A percentile compares a stretch with the other conserved stretches of the same genome.
Evolutionary conservation across 2,329 filamentous ascomycete species (phyloP).

Genomic region (Aschersonia sp.): DNA sequence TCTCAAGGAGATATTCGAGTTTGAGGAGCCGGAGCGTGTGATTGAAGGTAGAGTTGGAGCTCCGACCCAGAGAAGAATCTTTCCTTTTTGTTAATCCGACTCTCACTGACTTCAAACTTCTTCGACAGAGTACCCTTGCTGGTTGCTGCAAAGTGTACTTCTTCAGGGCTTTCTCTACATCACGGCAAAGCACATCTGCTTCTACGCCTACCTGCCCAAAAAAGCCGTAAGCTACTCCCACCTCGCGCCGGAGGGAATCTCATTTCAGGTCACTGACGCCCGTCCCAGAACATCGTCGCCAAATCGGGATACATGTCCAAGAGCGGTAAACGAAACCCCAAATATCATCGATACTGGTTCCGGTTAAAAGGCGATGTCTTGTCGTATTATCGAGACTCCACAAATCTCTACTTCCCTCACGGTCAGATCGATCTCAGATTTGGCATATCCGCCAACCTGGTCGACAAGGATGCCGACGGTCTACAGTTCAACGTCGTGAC

Average conservation of each 20-base stretch:
- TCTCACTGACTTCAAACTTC: background rate
- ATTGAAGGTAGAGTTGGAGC: conserved; percentile 47
- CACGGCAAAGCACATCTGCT: conserved; percentile 83
- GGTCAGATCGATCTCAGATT: conserved; percentile 88
- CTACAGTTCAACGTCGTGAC: conserved; percentile 70
- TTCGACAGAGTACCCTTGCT: conserved; percentile 71
- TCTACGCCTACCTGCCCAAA: conserved; percentile 93
- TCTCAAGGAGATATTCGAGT: conserved; percentile 74
- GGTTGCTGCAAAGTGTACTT: conserved; percentile 79
- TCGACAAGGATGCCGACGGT: conserved; percentile 63
- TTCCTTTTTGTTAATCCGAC: conserved; percentile 3
- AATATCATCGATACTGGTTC: conserved; percentile 88
- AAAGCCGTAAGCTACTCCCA: conserved; percentile 48
- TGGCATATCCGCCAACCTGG: conserved; percentile 70
- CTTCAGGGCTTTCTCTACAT: conserved; percentile 95
- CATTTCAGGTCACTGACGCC: background rate
- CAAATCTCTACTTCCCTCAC: conserved; percentile 79
- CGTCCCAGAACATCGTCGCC: conserved; percentile 46
- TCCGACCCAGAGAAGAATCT: too few species aligned
- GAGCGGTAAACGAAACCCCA: conserved; percentile 73
- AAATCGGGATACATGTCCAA: conserved; percentile 87
- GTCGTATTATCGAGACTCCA: conserved; percentile 73
- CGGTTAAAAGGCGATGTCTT: conserved; percentile 81
- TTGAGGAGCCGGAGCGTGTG: conserved; percentile 69
- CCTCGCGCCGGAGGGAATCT: too few species aligned